Evolutionary conservation across 2,329 filamentous ascomycete genomes (phyloP), one percentile per base, ranked within the genome.

Genomic region (Delphinella strobiligena): DNA sequence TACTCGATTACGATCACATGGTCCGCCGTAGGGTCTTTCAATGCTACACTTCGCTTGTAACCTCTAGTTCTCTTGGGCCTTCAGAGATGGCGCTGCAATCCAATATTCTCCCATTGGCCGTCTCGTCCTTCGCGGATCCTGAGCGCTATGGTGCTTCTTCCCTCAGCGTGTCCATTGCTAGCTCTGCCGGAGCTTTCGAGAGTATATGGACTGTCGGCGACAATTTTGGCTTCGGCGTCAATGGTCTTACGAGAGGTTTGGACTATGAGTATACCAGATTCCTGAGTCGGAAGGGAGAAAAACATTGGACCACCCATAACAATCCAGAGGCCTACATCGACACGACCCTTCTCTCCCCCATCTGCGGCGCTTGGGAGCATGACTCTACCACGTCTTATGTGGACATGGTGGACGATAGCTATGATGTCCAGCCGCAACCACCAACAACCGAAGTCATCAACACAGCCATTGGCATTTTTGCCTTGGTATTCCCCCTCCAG

Each of bases 141-240:
- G 86, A 93, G 42, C 86, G 85, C 51, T 93, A 93, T 54, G 78
- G 78, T 0, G 80, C 84, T 12, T 89, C 78, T 51, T 89, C 87
- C 2, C 60, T 96, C 35, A 93, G 89, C 53, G 82, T 85, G 11
- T 86, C 88, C 0, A 95, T 98, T 52, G 89, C 89, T 14, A 91
- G 81, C 49, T 84, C 88, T 12, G 84, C 87, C 1, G 86, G 84
- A 4, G 82, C 78, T 2, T 95, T 96, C 53, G 91, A 98, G 52
- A 88, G 79, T 1, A 76, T 98, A 30, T 98, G 91, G 91, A 89
- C 96, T 46, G 75, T 94, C 5, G 82, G 80, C 7, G 91, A 98
- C 58, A 96, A 96, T 54, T 88, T 80, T 51, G 89, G 88, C 1
- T 96, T 94, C 59, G 91, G 93, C 2, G 80, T 98, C 12, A 93